Evolutionary conservation across 768 basidiomycete genomes (phyloP), one percentile per base, ranked within the genome.

Genomic region (Termitomyces eurrhizus): DNA sequence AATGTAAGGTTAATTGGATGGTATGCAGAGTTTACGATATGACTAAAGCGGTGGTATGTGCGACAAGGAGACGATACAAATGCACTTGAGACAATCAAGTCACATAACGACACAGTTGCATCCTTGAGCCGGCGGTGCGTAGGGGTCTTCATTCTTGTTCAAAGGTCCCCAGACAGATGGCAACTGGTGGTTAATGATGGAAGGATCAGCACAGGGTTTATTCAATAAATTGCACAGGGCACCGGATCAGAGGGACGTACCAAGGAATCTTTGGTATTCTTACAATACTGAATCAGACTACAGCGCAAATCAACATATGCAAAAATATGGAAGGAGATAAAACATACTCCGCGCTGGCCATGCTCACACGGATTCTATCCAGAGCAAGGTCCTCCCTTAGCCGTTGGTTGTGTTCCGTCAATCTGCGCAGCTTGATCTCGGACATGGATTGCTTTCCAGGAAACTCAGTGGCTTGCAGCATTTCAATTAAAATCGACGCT

Each of bases 121-220:
- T 35, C 88, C 85, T 68, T 84, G 78, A 53, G 86, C 82, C 69
- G 87, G 90, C 54, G 92, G 90, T 58, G 92, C 90, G 73, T 94
- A 98, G 44, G 95, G 95, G 72, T 98, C 95, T 73, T 95, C 92
- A 67, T 84, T 85, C 77, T 92, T 93, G 67, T 84, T 86, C 35
- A 95, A 83, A 16, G 91, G 88, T 21, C 95, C 95, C 95, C 95
- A 98, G 56, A 98, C 90, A 37, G 90, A 93, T 16, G 95, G 94
- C 55, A 95, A 85, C 92, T 95, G 46, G 24, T 5, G 44, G 56
- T 52, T 60, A 44, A 37, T 37, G 44, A 64, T 52, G 57, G 35
- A 62, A 56, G 24, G 24, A 51, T 62, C 63, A 64, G 57, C 36
- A 42, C 32, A 52, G 24, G 13, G 33, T 32, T 24, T 41, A 44